These are phyloP conservation scores for Brettanomyces nanus DNA, from an alignment of 805 yeast species.

Conservation along the genomic window DNA sequence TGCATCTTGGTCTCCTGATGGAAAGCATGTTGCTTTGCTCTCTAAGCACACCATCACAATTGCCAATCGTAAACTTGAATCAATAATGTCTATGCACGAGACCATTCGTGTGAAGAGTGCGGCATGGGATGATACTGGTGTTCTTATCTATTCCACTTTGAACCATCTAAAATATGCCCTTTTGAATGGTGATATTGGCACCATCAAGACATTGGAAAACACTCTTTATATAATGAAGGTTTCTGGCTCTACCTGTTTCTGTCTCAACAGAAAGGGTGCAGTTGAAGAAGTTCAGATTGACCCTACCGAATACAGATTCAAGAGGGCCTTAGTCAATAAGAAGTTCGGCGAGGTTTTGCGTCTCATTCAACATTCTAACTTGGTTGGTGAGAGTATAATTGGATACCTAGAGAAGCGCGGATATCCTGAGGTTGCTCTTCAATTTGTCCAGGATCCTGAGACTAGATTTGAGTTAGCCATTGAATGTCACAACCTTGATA, in stretches of 20 bases:
- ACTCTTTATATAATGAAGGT: conserved; percentile 78
- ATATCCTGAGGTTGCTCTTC: conserved; percentile 94
- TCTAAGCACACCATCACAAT: conserved; percentile 90
- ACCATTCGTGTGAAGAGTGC: conserved; percentile 95
- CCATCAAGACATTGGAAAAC: conserved; percentile 83
- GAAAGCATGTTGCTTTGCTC: conserved; percentile 77
- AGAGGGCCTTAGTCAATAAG: conserved; percentile 81
- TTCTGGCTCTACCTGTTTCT: conserved; percentile 61
- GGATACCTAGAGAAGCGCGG: conserved; percentile 93
- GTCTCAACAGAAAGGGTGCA: conserved; percentile 78
- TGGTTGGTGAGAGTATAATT: conserved; percentile 96
- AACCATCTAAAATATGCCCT: conserved; percentile 92
- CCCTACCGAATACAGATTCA: conserved; percentile 95
- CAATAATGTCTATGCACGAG: conserved; percentile 83
- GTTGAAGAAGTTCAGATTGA: conserved; percentile 76
- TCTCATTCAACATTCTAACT: conserved; percentile 76
- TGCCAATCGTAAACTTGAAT: conserved; percentile 70
- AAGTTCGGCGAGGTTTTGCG: conserved; percentile 89
- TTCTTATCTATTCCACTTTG: conserved; percentile 85
- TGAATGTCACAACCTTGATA: conserved; percentile 81
- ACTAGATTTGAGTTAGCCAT: conserved; percentile 92
- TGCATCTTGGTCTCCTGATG: conserved; percentile 82
- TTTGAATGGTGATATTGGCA: conserved; percentile 92
- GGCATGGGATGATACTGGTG: conserved; percentile 94
- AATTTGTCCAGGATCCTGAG: conserved; percentile 93